Percentiles rank a stretch among this genome's conserved stretches.
Evolutionary conservation across 257 asterid species (phyloP).

Genomic region (Solanum megistacrolobum): DNA sequence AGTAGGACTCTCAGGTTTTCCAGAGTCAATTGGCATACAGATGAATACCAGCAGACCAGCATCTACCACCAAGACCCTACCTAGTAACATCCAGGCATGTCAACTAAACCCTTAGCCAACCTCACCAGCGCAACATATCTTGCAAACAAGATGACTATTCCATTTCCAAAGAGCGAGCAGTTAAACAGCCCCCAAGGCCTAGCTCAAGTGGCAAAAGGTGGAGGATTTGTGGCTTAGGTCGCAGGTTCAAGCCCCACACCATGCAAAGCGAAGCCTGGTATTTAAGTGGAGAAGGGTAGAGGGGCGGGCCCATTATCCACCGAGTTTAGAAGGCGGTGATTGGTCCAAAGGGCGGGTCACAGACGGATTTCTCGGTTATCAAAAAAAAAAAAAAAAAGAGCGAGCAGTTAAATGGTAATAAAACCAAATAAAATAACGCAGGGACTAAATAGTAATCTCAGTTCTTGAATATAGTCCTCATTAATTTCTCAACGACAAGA

Average conservation of each 20-base stretch:
- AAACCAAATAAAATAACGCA: background rate
- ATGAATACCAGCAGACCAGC: background rate
- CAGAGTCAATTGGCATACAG: background rate
- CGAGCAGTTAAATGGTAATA: background rate
- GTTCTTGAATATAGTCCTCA: background rate
- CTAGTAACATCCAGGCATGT: background rate
- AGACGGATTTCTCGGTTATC: no score
- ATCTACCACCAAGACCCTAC: background rate
- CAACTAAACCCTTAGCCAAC: background rate
- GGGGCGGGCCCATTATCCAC: no score
- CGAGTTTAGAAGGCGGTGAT: no score
- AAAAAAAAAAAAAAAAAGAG: no score
- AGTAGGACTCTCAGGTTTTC: background rate
- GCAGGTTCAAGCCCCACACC: no score
- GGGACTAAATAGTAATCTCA: background rate
- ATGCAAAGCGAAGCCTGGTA: no score
- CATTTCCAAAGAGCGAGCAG: background rate
- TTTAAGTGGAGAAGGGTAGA: no score
- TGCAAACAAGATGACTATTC: background rate
- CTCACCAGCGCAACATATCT: background rate
- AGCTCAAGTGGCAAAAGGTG: no score
- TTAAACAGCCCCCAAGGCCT: no score
- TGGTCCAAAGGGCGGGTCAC: no score
- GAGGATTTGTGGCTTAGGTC: no score
- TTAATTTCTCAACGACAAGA: background rate